phyloP scores from a whole-genome alignment of 768 basidiomycete genomes.

The Lactifluus pinguis region DNA sequence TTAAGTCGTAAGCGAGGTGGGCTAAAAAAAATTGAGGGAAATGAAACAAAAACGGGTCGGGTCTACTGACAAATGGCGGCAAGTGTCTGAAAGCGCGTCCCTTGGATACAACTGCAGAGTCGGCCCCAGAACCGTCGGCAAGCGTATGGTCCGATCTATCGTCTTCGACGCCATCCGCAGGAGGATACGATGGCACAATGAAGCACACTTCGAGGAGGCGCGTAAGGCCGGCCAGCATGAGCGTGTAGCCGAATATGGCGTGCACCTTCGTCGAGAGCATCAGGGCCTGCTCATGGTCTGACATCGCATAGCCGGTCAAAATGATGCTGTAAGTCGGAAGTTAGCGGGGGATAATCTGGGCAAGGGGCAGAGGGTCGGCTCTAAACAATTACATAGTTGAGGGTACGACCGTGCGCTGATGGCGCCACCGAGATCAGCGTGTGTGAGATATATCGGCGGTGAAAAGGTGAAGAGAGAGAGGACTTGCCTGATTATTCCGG shows the following conservation, averaged over 20 bases:
- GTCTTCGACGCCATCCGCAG: slow-evolving; percentile 37
- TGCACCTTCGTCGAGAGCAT: slow-evolving; percentile 85
- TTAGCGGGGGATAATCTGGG: background rate
- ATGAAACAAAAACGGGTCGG: too few relatives aligned
- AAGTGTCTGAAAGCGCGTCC: slow-evolving; percentile 70
- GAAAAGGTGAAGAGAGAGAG: background rate
- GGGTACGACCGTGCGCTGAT: slow-evolving; percentile 70
- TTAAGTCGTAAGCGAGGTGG: slow-evolving; percentile 53
- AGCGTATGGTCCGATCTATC: slow-evolving; percentile 60
- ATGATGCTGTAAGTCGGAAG: slow-evolving; percentile 46
- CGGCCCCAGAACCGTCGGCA: slow-evolving; percentile 30
- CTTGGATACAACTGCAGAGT: slow-evolving; percentile 20
- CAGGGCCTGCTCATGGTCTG: slow-evolving; percentile 76
- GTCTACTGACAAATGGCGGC: slow-evolving; percentile 71
- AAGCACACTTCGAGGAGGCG: slow-evolving; percentile 84
- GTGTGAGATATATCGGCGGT: background rate
- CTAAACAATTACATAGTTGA: slow-evolving; percentile 52
- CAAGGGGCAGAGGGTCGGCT: slow-evolving; percentile 5
- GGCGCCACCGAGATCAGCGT: background rate
- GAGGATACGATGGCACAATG: slow-evolving; percentile 36
- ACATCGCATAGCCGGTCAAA: slow-evolving; percentile 92
- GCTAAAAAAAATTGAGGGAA: background rate
- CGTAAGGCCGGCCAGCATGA: slow-evolving; percentile 74
- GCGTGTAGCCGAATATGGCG: slow-evolving; percentile 70
- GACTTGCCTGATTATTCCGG: slow-evolving; percentile 59